Evolutionary conservation across 352 stramenopile genomes (phyloP).

Genomic region (Globisporangium paroecandrum): DNA sequence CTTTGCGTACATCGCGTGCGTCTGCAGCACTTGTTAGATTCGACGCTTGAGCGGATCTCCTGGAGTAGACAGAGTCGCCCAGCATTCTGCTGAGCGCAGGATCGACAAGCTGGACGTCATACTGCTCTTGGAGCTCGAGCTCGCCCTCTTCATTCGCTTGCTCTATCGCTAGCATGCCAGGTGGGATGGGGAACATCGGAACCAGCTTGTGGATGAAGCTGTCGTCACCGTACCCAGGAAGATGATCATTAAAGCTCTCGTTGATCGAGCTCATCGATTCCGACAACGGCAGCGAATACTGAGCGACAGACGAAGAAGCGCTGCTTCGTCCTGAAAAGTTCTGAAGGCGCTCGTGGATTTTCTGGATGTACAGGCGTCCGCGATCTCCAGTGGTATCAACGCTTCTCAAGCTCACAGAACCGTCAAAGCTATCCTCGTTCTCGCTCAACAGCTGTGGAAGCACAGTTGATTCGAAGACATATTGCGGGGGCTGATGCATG

Average conservation of each 20-base stretch:
- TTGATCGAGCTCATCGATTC: slow-evolving; percentile 63
- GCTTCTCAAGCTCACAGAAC: slow-evolving; percentile 7
- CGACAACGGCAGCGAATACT: slow-evolving; percentile 61
- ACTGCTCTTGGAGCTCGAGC: slow-evolving; percentile 20
- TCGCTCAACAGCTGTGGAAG: not conserved
- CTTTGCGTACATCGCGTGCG: not conserved
- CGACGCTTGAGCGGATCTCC: not conserved
- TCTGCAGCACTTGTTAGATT: not conserved
- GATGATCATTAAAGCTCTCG: slow-evolving; percentile 33
- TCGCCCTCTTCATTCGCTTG: slow-evolving; percentile 11
- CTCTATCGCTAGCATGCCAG: not conserved
- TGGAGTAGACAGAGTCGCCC: not conserved
- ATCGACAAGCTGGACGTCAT: slow-evolving; percentile 32
- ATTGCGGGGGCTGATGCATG: not conserved
- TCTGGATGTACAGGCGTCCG: slow-evolving; percentile 17
- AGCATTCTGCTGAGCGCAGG: slow-evolving; percentile 34
- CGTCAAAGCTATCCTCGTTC: slow-evolving; percentile 11
- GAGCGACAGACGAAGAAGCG: slow-evolving; percentile 21
- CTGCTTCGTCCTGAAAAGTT: slow-evolving; percentile 12
- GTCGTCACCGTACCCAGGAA: slow-evolving; percentile 24
- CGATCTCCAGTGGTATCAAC: not conserved
- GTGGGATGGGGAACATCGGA: slow-evolving; percentile 46
- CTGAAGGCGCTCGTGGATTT: slow-evolving; percentile 22
- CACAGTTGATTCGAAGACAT: not conserved
- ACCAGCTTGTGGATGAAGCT: slow-evolving; percentile 60